phyloP scores from a whole-genome alignment of 73 alveolate genomes.

The Vitrella brassicaformis region DNA sequence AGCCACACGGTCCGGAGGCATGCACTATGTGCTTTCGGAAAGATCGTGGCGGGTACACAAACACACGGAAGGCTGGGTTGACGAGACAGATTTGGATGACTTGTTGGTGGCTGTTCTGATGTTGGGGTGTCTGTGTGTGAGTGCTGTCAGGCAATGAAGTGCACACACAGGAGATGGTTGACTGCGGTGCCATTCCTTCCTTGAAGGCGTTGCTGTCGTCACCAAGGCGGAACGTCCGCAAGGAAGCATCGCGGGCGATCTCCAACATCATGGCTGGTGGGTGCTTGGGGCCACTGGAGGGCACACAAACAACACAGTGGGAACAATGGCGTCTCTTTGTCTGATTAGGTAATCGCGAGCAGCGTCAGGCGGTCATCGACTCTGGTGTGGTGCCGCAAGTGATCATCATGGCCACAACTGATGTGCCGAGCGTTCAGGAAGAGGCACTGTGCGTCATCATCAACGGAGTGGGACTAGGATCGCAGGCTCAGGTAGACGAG shows the following conservation, averaged over 20 bases:
- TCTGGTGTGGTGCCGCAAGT: slow-evolving; percentile 55
- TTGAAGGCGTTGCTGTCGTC: slow-evolving; percentile 55
- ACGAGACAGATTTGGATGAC: no score
- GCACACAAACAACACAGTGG: no score
- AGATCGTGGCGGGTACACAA: slow-evolving; percentile 72
- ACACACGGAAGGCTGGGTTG: no score
- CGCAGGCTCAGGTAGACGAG: slow-evolving; percentile 47
- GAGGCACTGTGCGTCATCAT: slow-evolving; percentile 86
- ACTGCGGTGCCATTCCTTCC: slow-evolving; percentile 60
- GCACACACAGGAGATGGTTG: slow-evolving; percentile 67
- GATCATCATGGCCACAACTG: slow-evolving; percentile 48
- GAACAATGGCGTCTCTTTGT: no score
- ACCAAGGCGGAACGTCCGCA: slow-evolving; percentile 67
- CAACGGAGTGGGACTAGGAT: slow-evolving; percentile 73
- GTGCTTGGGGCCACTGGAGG: no score
- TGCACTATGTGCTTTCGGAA: slow-evolving; percentile 81
- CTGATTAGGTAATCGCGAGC: no score
- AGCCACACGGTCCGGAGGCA: slow-evolving; percentile 55
- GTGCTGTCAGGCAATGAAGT: slow-evolving; percentile 67
- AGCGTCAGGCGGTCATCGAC: no score
- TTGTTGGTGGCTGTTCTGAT: no score
- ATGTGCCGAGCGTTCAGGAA: slow-evolving; percentile 59
- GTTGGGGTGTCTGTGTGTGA: no score
- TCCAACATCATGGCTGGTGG: slow-evolving; percentile 90
- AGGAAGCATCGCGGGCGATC: slow-evolving; percentile 86